Base-by-base conservation (phyloP, 2,329 filamentous ascomycete genomes). In the Fusarium albidum region DNA sequence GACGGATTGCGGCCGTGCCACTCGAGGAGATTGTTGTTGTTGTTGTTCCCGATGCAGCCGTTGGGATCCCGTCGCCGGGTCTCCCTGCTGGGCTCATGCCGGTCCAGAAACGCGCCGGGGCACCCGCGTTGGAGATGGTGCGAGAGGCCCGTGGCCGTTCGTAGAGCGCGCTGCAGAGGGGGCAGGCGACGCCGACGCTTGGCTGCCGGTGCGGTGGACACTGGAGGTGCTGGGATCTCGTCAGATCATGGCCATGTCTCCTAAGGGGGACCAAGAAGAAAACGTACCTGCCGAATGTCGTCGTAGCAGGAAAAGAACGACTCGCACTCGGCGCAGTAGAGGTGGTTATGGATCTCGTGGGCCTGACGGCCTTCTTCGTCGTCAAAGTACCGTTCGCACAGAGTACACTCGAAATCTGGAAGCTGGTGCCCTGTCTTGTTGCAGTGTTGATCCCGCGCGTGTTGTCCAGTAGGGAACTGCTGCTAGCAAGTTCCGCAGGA, bases 111-210 rank as follows among this genome's bases (percentile, higher is more conserved):
- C 0, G 81, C 80, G 0, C 68, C 67, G 0, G 76, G 75, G 44
- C 85, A 89, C 1, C 73, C 79, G 1, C 63, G 69, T 57, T 89
- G 86, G 1, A 88, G 68, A 56, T 89, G 83, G 64, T 85, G 75
- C 1, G 73, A 65, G 5, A 87, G 59, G 5, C 83, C 85, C 1
- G 79, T 82, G 2, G 83, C 82, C 0, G 79, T 79, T 9, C 76
- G 55, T 75, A 83, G 3, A 9, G 25, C 3, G 39, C 52, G 29
- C 72, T 65, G 69, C 86, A 89, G 63, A 84, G 87, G 0, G 81
- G 84, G 43, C 86, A 89, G 0, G 34, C 73, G 72, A 62, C 18
- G 1, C 21, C 38, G 3, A 9, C 31, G 31, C n/a, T 33, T 9
- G 12, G 6, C 7, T n/a, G 33, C 8, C 32, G 12, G 5, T 47